These are phyloP conservation scores for Suillus subaureus DNA, from an alignment of 768 basidiomycete genomes.

Conservation along the genomic window DNA sequence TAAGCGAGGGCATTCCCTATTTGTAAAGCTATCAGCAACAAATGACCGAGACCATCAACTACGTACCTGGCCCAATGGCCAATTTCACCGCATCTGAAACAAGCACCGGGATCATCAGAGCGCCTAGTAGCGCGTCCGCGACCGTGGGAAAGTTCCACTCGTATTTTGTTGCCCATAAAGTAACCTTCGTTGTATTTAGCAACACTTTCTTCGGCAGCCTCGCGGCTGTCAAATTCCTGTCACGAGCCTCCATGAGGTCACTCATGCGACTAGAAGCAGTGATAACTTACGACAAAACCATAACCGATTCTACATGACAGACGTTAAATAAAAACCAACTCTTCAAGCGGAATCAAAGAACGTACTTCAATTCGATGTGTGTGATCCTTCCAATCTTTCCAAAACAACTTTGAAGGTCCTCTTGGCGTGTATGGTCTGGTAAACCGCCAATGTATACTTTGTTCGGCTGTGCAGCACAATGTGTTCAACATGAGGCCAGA, in stretches of 20 bases:
- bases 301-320: conserved; percentile 66
- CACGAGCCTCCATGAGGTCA: conserved; percentile 12
- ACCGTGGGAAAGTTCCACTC: conserved; percentile 84
- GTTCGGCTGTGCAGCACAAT: conserved; percentile 80
- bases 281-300: conserved; percentile 79
- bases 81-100: conserved; percentile 83
- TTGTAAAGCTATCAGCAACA: conserved; percentile 10
- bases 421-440: conserved; percentile 83
- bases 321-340: conserved; percentile 17
- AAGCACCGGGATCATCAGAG: conserved; percentile 83
- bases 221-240: conserved; percentile 81
- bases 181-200: conserved; percentile 86
- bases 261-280: not conserved
- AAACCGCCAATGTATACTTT: conserved; percentile 92
- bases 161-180: conserved; percentile 93
- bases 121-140: conserved; percentile 82
- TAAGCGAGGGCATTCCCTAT: conserved; percentile 73
- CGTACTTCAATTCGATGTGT: conserved; percentile 84
- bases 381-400: conserved; percentile 79
- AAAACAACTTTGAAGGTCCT: conserved; percentile 85
- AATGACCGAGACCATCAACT: not conserved
- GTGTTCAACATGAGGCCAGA: conserved; percentile 62
- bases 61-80: conserved; percentile 89
- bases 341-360: conserved; percentile 18
- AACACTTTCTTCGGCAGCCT: conserved; percentile 85